Conservation (phyloP, 139 green algal species). For the Pleodorina starrii region DNA sequence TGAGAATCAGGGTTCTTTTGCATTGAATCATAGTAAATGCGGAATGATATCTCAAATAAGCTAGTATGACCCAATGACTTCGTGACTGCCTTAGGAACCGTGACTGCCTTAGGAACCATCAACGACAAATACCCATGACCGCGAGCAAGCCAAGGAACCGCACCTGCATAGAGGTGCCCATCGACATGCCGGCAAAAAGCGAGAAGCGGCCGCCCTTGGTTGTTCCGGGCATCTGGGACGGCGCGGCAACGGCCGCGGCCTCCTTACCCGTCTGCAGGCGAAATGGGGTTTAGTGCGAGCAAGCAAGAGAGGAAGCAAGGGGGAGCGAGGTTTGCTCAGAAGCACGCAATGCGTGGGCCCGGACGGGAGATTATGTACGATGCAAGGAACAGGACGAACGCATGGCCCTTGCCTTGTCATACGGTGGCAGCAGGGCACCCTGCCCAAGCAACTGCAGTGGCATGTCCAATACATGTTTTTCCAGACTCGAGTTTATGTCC, state of each 20-base stretch:
- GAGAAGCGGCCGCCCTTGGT: slow-evolving; percentile 44
- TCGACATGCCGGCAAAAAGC: slow-evolving; percentile 37
- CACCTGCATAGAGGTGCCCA: slow-evolving; percentile 29
- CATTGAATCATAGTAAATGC: background rate
- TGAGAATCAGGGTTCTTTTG: background rate
- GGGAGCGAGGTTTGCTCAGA: background rate
- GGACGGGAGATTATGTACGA: background rate
- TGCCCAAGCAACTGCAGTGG: background rate
- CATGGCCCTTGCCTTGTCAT: too few relatives aligned
- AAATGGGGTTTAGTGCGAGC: background rate
- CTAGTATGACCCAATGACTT: background rate
- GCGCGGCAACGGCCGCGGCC: background rate
- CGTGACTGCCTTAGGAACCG: background rate
- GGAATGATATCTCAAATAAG: background rate
- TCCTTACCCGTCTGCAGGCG: background rate
- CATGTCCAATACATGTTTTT: background rate
- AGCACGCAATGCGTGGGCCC: background rate
- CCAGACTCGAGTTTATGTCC: background rate
- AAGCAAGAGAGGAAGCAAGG: background rate
- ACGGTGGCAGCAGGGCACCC: background rate
- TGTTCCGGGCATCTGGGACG: background rate
- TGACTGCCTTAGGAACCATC: background rate
- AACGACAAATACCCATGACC: background rate
- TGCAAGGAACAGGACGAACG: background rate
- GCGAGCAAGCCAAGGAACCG: background rate